Evolutionary conservation across 2,329 filamentous ascomycete genomes (phyloP).

Genomic region (Didymella keratinophila): DNA sequence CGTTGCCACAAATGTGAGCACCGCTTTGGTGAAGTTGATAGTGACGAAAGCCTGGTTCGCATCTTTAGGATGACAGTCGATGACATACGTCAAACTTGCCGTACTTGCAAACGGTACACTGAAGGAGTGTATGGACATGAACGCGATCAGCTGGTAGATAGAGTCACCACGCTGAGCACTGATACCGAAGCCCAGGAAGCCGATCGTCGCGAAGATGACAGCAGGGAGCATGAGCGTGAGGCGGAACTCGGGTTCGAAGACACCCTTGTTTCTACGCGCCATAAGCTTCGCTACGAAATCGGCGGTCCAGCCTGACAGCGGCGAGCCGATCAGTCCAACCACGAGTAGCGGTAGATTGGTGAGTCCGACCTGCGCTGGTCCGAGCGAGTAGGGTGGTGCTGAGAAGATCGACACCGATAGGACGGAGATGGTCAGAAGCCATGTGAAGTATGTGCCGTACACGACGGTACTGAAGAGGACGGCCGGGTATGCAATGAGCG

Average conservation of each 20-base stretch:
- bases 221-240: conserved; percentile 47
- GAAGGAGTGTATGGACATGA: conserved; percentile 49
- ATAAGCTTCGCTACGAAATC: conserved; percentile 76
- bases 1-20: conserved; percentile 68
- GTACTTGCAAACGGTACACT: conserved; percentile 51
- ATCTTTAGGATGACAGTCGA: conserved; percentile 52
- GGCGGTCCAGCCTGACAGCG: conserved; percentile 74
- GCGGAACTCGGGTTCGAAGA: conserved; percentile 93
- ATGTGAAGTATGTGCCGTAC: conserved; percentile 89
- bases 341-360: conserved; percentile 78
- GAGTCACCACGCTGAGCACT: conserved; percentile 41
- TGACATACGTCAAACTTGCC: conserved; percentile 52
- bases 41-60: conserved; percentile 54
- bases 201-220: conserved; percentile 45
- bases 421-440: conserved; percentile 90
- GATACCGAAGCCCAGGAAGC: conserved; percentile 54
- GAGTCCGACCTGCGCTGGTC: conserved; percentile 83
- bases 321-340: conserved; percentile 78
- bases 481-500: conserved; percentile 82
- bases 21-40: conserved; percentile 53
- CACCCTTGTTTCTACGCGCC: conserved; percentile 77
- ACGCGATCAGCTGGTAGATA: conserved; percentile 42
- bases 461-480: conserved; percentile 83
- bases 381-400: conserved; percentile 80
- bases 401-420: conserved; percentile 88